Conservation (phyloP, 345 rosid species). For the Dipteronia dyeriana region DNA sequence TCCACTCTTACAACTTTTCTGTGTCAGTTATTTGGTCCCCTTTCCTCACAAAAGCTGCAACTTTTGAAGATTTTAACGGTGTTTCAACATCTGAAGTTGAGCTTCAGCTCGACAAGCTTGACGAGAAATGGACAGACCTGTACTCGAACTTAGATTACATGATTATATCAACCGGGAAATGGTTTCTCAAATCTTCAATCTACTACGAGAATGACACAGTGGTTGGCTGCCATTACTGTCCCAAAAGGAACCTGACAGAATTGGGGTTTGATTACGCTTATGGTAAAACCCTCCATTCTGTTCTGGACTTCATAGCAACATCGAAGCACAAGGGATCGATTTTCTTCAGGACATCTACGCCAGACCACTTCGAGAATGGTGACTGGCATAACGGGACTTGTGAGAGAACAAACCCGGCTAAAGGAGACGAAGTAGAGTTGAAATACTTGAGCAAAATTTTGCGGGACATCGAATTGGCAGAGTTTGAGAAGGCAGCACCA, state of each 20-base stretch:
- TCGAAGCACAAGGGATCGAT: conserved; percentile 54
- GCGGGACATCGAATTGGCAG: conserved; percentile 55
- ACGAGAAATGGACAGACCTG: conserved; percentile 61
- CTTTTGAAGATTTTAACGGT: conserved; percentile 85
- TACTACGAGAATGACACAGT: conserved; percentile 69
- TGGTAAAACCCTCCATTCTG: conserved; percentile 54
- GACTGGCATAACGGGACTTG: conserved; percentile 91
- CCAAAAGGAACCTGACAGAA: conserved; percentile 59
- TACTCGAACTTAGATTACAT: conserved; percentile 60
- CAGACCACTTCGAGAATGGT: conserved; percentile 91
- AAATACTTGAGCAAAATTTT: conserved; percentile 64
- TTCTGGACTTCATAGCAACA: conserved; percentile 58
- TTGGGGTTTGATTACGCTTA: conserved; percentile 78
- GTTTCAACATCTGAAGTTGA: conserved; percentile 75
- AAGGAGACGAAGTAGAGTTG: conserved; percentile 63
- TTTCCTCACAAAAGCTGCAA: conserved; percentile 81
- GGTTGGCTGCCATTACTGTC: conserved; percentile 82
- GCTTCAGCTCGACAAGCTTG: conserved; percentile 80
- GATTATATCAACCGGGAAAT: conserved; percentile 90
- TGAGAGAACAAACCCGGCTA: conserved; percentile 51
- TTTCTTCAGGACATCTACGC: conserved; percentile 82
- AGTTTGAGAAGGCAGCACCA: conserved; percentile 53
- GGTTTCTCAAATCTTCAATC: conserved; percentile 88
- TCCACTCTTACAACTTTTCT: conserved; percentile 64
- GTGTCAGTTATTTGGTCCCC: conserved; percentile 88